Conservation (phyloP, 2,329 filamentous ascomycete genomes). For the Plenodomus lindquistii region DNA sequence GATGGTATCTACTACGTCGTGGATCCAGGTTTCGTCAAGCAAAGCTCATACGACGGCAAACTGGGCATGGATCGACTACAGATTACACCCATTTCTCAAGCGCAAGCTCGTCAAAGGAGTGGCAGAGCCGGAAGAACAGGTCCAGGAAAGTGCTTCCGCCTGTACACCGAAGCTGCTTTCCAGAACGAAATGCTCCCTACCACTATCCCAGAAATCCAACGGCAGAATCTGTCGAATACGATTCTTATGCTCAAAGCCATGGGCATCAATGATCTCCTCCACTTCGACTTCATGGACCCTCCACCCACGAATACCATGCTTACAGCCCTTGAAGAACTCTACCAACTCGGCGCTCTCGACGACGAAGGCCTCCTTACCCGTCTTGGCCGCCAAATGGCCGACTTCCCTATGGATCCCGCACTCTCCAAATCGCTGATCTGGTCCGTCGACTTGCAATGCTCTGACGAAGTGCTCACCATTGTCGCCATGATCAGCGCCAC, state of each 20-base stretch:
- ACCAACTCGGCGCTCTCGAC: slow-evolving; percentile 86
- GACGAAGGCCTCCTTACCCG: slow-evolving; percentile 94
- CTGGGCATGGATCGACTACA: slow-evolving; percentile 96
- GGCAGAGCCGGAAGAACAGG: slow-evolving; percentile 93
- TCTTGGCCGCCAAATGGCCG: slow-evolving; percentile 93
- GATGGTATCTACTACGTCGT: slow-evolving; percentile 98
- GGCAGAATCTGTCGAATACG: slow-evolving; percentile 88
- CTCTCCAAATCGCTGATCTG: slow-evolving; percentile 89
- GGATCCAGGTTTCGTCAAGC: slow-evolving; percentile 96
- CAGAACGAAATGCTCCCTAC: slow-evolving; percentile 97
- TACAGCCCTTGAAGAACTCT: slow-evolving; percentile 91
- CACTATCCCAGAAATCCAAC: slow-evolving; percentile 93
- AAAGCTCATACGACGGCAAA: slow-evolving; percentile 95
- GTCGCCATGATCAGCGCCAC: slow-evolving; percentile 72
- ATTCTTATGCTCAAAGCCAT: slow-evolving; percentile 99
- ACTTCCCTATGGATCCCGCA: slow-evolving; percentile 96
- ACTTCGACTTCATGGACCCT: slow-evolving; percentile 99
- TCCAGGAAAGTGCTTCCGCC: slow-evolving; percentile 83
- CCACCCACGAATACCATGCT: slow-evolving; percentile 98
- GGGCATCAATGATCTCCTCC: slow-evolving; percentile 96
- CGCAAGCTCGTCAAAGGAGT: slow-evolving; percentile 91
- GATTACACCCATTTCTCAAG: slow-evolving; percentile 94
- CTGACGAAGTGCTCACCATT: slow-evolving; percentile 91
- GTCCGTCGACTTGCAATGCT: slow-evolving; percentile 84
- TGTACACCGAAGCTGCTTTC: slow-evolving; percentile 95